Conservation (phyloP, 1,284 basidiomycete genomes). For the Inonotus hispidus region DNA sequence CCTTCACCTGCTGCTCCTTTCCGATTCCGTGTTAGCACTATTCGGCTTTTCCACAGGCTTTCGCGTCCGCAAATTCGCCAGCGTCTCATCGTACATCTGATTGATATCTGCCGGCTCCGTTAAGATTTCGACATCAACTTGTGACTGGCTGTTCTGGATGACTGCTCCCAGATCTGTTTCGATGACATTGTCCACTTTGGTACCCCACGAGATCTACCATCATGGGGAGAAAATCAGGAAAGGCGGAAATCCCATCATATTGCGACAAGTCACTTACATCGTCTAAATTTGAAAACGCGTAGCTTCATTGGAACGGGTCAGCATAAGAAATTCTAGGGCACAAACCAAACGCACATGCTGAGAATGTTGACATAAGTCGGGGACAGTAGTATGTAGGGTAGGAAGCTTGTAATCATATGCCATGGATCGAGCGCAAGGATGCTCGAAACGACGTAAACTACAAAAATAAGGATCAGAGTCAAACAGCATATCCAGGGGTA, state of each 20-base stretch:
- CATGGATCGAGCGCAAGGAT: conserved; percentile 91
- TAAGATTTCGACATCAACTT: conserved; percentile 87
- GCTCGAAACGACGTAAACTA: conserved; percentile 72
- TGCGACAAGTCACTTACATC: conserved; percentile 44
- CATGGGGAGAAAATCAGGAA: background rate
- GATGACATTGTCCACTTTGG: conserved; percentile 71
- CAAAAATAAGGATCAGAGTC: background rate
- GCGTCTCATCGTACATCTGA: conserved; percentile 83
- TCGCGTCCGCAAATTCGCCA: conserved; percentile 73
- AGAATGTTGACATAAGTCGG: conserved; percentile 88
- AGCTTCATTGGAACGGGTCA: conserved; percentile 35
- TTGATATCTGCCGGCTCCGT: conserved; percentile 86
- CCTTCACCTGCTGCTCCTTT: conserved; percentile 73
- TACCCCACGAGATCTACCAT: conserved; percentile 80
- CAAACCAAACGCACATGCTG: conserved; percentile 56
- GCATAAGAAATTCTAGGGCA: background rate
- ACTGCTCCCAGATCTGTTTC: conserved; percentile 79
- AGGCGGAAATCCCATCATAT: background rate
- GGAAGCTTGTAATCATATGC: conserved; percentile 88
- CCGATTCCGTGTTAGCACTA: conserved; percentile 17
- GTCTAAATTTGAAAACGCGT: conserved; percentile 78
- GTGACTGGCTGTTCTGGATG: conserved; percentile 68
- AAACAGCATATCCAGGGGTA: background rate
- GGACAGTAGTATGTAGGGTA: conserved; percentile 84
- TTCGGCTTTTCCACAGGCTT: conserved; percentile 40